These are phyloP conservation scores for Stagonosporopsis tanaceti DNA, from an alignment of 2,329 filamentous ascomycete genomes.

Conservation along the genomic window DNA sequence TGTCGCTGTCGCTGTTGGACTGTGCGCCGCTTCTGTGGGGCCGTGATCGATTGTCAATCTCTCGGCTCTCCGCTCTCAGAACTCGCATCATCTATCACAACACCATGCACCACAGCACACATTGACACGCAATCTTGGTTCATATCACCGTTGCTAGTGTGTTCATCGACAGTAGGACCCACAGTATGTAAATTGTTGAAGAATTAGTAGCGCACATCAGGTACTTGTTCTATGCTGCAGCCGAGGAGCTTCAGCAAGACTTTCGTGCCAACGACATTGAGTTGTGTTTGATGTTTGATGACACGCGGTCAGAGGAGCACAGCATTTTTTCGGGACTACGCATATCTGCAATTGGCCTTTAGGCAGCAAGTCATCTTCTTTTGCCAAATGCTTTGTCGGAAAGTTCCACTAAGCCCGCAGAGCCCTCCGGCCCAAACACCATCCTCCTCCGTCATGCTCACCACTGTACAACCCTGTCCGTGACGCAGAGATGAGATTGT, in stretches of 20 bases:
- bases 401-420: conserved; percentile 11
- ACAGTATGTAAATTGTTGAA: not conserved
- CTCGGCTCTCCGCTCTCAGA: conserved; percentile 18
- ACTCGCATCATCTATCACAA: conserved; percentile 14
- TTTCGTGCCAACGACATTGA: not conserved
- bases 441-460: conserved; percentile 3
- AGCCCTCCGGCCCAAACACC: conserved; percentile 5
- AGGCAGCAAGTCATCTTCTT: conserved; percentile 8
- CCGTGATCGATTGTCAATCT: conserved; percentile 10
- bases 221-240: not conserved
- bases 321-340: conserved; percentile 3
- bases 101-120: conserved; percentile 2
- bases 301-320: not conserved
- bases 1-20: not conserved
- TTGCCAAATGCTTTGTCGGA: not conserved
- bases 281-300: not conserved
- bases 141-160: conserved; percentile 11
- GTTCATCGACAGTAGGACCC: not conserved
- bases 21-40: conserved; percentile 14
- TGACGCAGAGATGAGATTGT: not conserved
- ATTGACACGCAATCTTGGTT: conserved; percentile 6
- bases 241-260: conserved; percentile 2
- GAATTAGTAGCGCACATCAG: not conserved
- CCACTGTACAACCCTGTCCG: conserved; percentile 3
- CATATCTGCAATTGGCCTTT: conserved; percentile 5